Conservation (phyloP, 768 basidiomycete genomes). For the Dioszegia hungarica region DNA sequence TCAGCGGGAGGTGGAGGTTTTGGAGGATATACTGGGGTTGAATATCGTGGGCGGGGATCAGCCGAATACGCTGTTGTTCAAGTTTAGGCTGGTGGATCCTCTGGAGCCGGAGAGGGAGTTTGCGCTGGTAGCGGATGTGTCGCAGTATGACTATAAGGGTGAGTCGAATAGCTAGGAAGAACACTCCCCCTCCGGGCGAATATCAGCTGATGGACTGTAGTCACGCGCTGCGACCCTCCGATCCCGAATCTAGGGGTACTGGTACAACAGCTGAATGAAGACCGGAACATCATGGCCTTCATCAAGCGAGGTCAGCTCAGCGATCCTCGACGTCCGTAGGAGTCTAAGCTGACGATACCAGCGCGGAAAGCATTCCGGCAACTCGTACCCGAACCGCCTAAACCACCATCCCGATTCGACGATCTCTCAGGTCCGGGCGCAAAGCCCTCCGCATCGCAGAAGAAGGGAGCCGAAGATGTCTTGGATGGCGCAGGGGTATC, state of each 20-base stretch:
- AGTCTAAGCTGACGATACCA: conserved; percentile 9
- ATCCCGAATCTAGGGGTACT: conserved; percentile 65
- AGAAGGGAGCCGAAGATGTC: not conserved
- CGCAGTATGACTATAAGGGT: conserved; percentile 64
- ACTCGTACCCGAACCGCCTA: conserved; percentile 19
- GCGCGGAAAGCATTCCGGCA: conserved; percentile 38
- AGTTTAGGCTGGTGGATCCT: conserved; percentile 65
- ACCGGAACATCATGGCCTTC: conserved; percentile 66
- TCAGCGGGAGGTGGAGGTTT: conserved; percentile 57
- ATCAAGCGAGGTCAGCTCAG: conserved; percentile 55
- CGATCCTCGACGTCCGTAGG: not conserved
- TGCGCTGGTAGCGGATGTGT: conserved; percentile 70
- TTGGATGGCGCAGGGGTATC: not conserved
- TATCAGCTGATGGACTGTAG: conserved; percentile 55
- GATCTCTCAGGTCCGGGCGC: conserved; percentile 29
- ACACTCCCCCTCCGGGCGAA: no score
- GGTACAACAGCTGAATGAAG: conserved; percentile 65
- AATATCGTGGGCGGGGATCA: conserved; percentile 69
- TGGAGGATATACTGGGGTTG: conserved; percentile 60
- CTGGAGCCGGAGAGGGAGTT: conserved; percentile 61
- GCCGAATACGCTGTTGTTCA: conserved; percentile 65
- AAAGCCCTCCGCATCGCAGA: not conserved
- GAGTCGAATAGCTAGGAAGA: no score
- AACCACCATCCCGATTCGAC: conserved; percentile 24
- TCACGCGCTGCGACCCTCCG: conserved; percentile 71